phyloP scores from a whole-genome alignment of 192 early-diverging fungal genomes.

The Coemansia sp. region DNA sequence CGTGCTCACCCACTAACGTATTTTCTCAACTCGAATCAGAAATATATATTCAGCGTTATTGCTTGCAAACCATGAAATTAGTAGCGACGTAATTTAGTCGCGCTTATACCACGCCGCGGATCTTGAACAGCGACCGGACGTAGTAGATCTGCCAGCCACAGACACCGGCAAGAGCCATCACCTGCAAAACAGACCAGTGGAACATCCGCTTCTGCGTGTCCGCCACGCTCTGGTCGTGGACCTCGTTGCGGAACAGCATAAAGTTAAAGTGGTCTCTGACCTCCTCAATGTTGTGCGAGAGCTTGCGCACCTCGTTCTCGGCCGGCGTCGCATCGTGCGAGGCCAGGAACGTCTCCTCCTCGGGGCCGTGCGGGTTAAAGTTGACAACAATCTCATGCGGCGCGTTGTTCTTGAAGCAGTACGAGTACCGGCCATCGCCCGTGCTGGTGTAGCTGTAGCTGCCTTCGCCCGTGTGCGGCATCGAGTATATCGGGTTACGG shows the following conservation, averaged over 20 bases:
- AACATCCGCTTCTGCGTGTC: conserved; percentile 50
- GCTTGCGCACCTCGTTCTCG: conserved; percentile 48
- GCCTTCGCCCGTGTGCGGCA: conserved; percentile 49
- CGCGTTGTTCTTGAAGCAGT: conserved; percentile 51
- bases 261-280: conserved; percentile 51
- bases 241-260: conserved; percentile 55
- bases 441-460: conserved; percentile 41
- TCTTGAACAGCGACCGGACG: conserved; percentile 52
- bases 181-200: conserved; percentile 49
- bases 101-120: conserved; percentile 48
- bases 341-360: conserved; percentile 37
- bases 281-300: conserved; percentile 52
- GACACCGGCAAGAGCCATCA: conserved; percentile 40
- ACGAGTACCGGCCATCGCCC: conserved; percentile 42
- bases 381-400: conserved; percentile 53
- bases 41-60: background rate
- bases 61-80: background rate
- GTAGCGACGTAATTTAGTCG: background rate
- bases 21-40: background rate
- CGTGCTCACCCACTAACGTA: conserved; percentile 58
- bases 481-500: conserved; percentile 32
- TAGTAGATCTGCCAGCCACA: conserved; percentile 57
- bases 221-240: conserved; percentile 46
- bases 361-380: conserved; percentile 52
- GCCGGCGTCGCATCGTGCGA: conserved; percentile 39